These are phyloP conservation scores for Planoprotostelium fungivorum DNA, from an alignment of 78 protist species.

Conservation along the genomic window DNA sequence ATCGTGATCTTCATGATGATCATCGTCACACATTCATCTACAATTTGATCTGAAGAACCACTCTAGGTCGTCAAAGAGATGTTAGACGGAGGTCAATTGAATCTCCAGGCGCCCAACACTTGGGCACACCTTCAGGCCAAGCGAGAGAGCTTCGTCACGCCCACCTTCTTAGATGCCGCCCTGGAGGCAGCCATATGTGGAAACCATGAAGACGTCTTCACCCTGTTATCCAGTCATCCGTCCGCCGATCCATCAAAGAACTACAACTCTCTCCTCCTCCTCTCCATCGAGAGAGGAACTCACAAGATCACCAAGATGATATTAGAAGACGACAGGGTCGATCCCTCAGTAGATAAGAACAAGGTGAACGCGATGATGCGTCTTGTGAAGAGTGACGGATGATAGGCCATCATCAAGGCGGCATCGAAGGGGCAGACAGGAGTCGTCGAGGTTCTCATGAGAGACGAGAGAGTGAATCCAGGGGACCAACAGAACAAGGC, in stretches of 20 bases:
- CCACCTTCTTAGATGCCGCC: not conserved
- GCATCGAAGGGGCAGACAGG: not conserved
- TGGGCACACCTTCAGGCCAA: too few species aligned
- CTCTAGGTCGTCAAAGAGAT: too few species aligned
- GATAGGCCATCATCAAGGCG: not conserved
- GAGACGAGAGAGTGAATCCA: not conserved
- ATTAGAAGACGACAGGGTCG: not conserved
- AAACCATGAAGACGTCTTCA: not conserved
- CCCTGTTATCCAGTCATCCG: not conserved
- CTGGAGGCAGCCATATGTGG: not conserved
- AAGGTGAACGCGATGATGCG: not conserved
- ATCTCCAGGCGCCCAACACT: too few species aligned
- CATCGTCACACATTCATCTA: too few species aligned
- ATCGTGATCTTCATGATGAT: too few species aligned
- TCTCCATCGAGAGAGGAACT: not conserved
- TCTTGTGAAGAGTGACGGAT: not conserved
- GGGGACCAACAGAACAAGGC: not conserved
- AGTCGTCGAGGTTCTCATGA: not conserved
- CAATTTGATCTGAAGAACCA: too few species aligned
- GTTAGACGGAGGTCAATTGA: too few species aligned
- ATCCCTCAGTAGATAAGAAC: not conserved
- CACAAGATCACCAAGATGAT: not conserved
- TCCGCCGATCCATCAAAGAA: not conserved
- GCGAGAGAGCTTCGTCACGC: not conserved
- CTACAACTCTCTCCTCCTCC: not conserved